Evolutionary conservation across 2,329 filamentous ascomycete species (phyloP), one percentile per base, ranked within the genome.

Genomic region (Chaetomiaceae sp.): DNA sequence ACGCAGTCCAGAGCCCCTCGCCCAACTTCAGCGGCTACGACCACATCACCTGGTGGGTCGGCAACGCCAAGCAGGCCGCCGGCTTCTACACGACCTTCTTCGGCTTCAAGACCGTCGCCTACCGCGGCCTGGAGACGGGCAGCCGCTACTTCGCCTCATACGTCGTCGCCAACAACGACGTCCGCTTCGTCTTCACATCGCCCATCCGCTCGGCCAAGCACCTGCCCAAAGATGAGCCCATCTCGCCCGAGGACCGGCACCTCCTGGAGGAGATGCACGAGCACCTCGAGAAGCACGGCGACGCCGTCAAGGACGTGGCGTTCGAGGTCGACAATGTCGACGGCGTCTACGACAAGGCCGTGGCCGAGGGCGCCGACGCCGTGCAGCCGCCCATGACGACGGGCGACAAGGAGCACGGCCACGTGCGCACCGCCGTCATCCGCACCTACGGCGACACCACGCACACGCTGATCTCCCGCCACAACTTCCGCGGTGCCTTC

Each of bases 391-490:
- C 90, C 0, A 71, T 69, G 25, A 72, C 71, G 6, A 59, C 73
- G 34, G 69, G 69, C 45, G 84, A 88, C 66, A 75, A 84, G 56
- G 70, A 84, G 55, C 67, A 80, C 62, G 89, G 89, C 29, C 75
- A 79, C 50, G 82, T 95, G 47, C 80, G 80, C 53, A 82, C 84
- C 20, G 92, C 91, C 34, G 87, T 88, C 9, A 92, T 97, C 68
- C 81, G 83, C 71, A 96, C 92, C 5, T 97, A 96, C 68, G 92
- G 92, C 61, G 89, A 97, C 73, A 96, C 92, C 12, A 96, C 90
- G 1, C 92, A 97, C 73, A 96, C 92, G 0, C 81, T 97, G 53
- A 84, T 97, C 69, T 84, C 88, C 63, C 84, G 89, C 40, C 69
- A 71, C 43, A 69, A 74, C 38, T 96, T 96, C 72, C 72, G 69